phyloP scores from a whole-genome alignment of 2,329 filamentous ascomycete genomes.

The Fonsecaea pedrosoi region DNA sequence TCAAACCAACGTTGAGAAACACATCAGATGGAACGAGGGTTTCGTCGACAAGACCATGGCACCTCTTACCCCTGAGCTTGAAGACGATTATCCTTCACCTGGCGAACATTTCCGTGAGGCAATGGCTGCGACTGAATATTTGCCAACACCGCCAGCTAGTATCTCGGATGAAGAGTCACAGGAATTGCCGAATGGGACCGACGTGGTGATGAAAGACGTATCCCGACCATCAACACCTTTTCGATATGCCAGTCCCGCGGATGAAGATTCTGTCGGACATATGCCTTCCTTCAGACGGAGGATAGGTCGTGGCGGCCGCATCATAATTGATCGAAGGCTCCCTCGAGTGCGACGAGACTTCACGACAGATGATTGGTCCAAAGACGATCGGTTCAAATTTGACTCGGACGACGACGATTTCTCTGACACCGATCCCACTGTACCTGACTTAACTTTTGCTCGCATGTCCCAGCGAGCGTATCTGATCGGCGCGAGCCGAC shows the following conservation, averaged over 20 bases:
- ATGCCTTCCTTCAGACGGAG: constrained; percentile 79
- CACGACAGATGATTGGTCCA: constrained; percentile 53
- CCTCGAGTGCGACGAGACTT: constrained; percentile 59
- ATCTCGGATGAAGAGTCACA: constrained; percentile 52
- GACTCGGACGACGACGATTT: constrained; percentile 76
- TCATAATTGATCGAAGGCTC: constrained; percentile 87
- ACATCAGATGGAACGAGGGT: constrained; percentile 88
- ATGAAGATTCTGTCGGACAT: constrained; percentile 50
- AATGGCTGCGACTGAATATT: constrained; percentile 70
- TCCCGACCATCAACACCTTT: constrained; percentile 44
- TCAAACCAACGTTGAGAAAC: constrained; percentile 84
- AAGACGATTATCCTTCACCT: constrained; percentile 57
- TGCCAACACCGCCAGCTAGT: constrained; percentile 57
- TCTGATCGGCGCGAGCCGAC: constrained; percentile 44
- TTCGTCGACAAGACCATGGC: constrained; percentile 87
- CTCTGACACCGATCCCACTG: constrained; percentile 23
- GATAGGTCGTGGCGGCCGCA: constrained; percentile 79
- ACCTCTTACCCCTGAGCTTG: constrained; percentile 79
- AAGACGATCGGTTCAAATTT: constrained; percentile 80
- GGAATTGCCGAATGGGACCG: constrained; percentile 26
- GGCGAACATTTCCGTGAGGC: constrained; percentile 69
- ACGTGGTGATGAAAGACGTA: constrained; percentile 39
- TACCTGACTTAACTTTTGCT: constrained; percentile 30
- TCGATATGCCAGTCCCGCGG: constrained; percentile 52
- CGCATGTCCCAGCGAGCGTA: constrained; percentile 64